These are phyloP conservation scores for Pseudonitzschia multistriata DNA, from an alignment of 108 stramenopile genomes.

Conservation along the genomic window DNA sequence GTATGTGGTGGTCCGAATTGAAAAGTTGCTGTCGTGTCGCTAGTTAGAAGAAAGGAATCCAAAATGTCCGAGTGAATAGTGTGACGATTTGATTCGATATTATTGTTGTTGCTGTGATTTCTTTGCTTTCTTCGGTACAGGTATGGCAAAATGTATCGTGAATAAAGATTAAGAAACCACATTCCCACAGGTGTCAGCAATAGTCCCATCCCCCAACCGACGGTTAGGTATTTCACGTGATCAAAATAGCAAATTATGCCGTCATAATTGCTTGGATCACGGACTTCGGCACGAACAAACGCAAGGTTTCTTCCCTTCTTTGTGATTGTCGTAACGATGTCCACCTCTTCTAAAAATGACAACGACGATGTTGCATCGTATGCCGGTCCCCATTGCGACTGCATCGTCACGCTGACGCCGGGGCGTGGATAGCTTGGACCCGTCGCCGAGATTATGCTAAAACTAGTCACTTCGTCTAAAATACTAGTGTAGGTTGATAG, in stretches of 20 bases:
- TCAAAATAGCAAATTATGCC: constrained; percentile 12
- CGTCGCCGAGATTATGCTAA: not conserved
- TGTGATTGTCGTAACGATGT: constrained; percentile 16
- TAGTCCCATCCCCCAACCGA: constrained; percentile 1
- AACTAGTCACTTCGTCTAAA: constrained; percentile 10
- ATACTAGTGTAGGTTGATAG: constrained; percentile 14
- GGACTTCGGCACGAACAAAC: constrained; percentile 10
- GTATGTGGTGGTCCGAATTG: not conserved
- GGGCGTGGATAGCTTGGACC: not conserved
- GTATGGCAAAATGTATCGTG: not conserved
- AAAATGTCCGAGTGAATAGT: not conserved
- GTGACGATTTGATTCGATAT: not conserved
- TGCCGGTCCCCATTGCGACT: constrained; percentile 12
- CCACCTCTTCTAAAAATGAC: constrained; percentile 1
- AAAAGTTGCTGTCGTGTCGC: constrained; percentile 6
- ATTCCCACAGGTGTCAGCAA: constrained; percentile 4
- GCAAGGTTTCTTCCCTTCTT: constrained; percentile 6
- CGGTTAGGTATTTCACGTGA: constrained; percentile 8
- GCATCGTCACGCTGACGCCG: constrained; percentile 13
- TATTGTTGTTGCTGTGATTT: not conserved
- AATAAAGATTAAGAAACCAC: constrained; percentile 1
- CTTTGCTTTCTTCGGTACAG: not conserved
- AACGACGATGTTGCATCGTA: not conserved
- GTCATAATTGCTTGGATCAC: constrained; percentile 8
- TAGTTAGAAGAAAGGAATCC: constrained; percentile 10